Conservation (phyloP, 73 alveolate species). For the Paraurostyla sp. region DNA sequence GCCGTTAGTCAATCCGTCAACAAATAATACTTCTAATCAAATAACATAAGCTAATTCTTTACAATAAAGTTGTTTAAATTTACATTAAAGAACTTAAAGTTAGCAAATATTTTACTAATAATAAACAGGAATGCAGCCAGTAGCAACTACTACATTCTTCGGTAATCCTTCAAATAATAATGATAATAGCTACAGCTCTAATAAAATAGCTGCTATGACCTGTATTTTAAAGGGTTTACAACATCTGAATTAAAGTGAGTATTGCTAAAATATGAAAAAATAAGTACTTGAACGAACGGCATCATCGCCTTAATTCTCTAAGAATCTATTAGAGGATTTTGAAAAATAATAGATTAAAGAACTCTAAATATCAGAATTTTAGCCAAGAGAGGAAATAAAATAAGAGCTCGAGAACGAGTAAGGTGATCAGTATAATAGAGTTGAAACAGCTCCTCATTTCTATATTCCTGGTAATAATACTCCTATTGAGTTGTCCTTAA, state of each 20-base stretch:
- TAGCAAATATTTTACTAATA: neutral
- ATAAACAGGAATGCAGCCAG: neutral
- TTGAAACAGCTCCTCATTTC: constrained; percentile 29
- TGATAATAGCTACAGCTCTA: constrained; percentile 18
- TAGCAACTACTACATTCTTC: neutral
- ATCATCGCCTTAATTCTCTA: neutral
- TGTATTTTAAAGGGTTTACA: constrained; percentile 27
- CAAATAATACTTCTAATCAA: neutral
- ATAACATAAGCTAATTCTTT: constrained; percentile 13
- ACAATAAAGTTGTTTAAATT: neutral
- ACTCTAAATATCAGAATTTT: neutral
- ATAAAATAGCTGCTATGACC: constrained; percentile 56
- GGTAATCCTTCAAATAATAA: constrained; percentile 5
- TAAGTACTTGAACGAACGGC: neutral
- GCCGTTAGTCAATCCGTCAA: neutral
- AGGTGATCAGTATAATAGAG: neutral
- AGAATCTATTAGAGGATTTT: constrained; percentile 10
- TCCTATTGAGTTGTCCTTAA: neutral
- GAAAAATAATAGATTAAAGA: neutral
- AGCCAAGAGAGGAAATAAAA: neutral
- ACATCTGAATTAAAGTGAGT: constrained; percentile 34
- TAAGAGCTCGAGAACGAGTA: neutral
- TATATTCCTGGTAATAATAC: constrained; percentile 12
- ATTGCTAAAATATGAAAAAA: constrained; percentile 25
- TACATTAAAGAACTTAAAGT: neutral